A percentile compares a stretch with the other conserved stretches of the same genome.
These are phyloP conservation scores for Boletus rufocinnamomeus DNA, from an alignment of 768 basidiomycete species.

Conservation along the genomic window DNA sequence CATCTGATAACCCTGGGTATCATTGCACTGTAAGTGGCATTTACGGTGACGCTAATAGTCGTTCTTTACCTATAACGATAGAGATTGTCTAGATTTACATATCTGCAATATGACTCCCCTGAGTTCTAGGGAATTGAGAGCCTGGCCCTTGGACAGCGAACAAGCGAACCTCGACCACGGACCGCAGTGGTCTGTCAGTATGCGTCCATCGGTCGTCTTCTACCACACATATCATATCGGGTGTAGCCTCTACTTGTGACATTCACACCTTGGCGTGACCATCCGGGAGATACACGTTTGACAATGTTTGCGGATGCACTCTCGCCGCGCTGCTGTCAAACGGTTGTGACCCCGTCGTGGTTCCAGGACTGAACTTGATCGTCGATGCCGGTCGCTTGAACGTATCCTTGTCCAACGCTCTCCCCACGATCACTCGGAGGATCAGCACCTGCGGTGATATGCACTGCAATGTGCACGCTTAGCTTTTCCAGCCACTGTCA, in stretches of 20 bases:
- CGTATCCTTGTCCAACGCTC: constrained; percentile 15
- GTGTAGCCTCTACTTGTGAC: not conserved
- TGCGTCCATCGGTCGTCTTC: not conserved
- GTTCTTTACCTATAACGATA: too few species aligned
- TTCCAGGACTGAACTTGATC: constrained; percentile 11
- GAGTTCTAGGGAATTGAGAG: not conserved
- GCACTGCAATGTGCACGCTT: constrained; percentile 13
- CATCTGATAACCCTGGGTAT: too few species aligned
- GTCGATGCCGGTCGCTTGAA: not conserved
- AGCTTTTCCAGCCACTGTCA: not conserved
- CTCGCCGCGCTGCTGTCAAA: not conserved
- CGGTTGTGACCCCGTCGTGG: not conserved
- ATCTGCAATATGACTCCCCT: not conserved
- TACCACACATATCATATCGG: not conserved
- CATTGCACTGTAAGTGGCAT: constrained; percentile 35
- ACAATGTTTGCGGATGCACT: not conserved
- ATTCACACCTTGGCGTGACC: not conserved
- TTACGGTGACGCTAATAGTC: constrained; percentile 39
- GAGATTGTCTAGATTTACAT: not conserved
- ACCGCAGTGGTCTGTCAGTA: not conserved
- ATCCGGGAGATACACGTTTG: not conserved
- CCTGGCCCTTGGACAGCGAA: not conserved
- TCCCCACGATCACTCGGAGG: constrained; percentile 23
- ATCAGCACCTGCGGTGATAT: constrained; percentile 33
- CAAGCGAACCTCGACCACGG: not conserved